Percentiles rank a stretch among this genome's conserved stretches.
These are phyloP conservation scores for Seminavis robusta DNA, from an alignment of 108 stramenopile genomes.

Conservation along the genomic window DNA sequence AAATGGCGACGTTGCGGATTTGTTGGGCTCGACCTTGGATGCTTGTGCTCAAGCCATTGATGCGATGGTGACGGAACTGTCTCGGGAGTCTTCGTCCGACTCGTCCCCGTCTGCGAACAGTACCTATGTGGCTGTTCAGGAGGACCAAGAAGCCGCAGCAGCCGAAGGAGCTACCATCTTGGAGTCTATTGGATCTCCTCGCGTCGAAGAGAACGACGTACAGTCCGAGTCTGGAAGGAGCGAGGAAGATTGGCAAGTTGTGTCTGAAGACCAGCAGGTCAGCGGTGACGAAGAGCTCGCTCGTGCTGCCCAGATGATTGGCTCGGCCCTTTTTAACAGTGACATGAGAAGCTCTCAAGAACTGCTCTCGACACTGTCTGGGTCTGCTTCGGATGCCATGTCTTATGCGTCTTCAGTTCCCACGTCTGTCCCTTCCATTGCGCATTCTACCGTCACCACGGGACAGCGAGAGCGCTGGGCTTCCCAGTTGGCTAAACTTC, in stretches of 20 bases:
- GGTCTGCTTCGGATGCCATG: not conserved
- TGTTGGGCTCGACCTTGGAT: conserved; percentile 58
- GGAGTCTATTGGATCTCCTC: conserved; percentile 11
- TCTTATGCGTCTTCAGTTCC: conserved; percentile 2
- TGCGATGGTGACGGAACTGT: conserved; percentile 31
- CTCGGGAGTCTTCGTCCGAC: conserved; percentile 6
- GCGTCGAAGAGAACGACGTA: conserved; percentile 17
- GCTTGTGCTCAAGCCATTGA: conserved; percentile 35
- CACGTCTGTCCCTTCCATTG: conserved; percentile 29
- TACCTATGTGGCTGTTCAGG: not conserved
- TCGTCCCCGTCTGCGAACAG: conserved; percentile 8
- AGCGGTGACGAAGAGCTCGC: conserved; percentile 42
- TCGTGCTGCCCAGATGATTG: conserved; percentile 51
- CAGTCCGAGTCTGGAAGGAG: conserved; percentile 13
- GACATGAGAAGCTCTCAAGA: conserved; percentile 28
- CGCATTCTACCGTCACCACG: conserved; percentile 6
- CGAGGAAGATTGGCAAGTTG: conserved; percentile 28
- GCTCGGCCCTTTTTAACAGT: conserved; percentile 67
- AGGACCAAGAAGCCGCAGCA: not conserved
- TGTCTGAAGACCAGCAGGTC: conserved; percentile 21
- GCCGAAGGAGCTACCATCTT: conserved; percentile 32
- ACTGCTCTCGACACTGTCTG: conserved; percentile 4
- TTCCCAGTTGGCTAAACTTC: conserved; percentile 50
- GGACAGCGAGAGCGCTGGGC: conserved; percentile 55
- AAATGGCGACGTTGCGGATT: conserved; percentile 67